Percentiles rank a stretch among this genome's conserved stretches.
Evolutionary conservation across 805 yeast species (phyloP).

Genomic region (Lachancea waltii): DNA sequence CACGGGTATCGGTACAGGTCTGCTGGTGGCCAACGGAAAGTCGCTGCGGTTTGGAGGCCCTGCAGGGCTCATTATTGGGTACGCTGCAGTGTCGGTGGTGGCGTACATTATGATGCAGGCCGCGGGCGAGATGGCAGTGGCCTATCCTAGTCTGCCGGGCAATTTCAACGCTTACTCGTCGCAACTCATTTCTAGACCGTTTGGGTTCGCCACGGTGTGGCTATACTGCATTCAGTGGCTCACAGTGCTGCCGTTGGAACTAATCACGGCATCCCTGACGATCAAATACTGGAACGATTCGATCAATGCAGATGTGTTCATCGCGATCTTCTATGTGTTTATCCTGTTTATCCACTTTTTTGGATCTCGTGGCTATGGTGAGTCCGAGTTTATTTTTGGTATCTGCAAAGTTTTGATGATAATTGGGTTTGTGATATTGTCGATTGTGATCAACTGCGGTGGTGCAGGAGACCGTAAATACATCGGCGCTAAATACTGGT

Average conservation of each 20-base stretch:
- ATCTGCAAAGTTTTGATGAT: constrained; percentile 51
- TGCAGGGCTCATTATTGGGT: constrained; percentile 51
- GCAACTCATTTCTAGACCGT: constrained; percentile 49
- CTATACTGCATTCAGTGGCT: constrained; percentile 49
- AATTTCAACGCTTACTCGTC: constrained; percentile 55
- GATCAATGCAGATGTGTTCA: constrained; percentile 42
- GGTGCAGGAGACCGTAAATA: constrained; percentile 50
- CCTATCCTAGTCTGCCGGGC: constrained; percentile 54
- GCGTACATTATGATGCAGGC: constrained; percentile 55
- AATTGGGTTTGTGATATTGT: constrained; percentile 50
- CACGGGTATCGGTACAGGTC: constrained; percentile 69
- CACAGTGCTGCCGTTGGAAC: constrained; percentile 44
- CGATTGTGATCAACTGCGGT: constrained; percentile 51
- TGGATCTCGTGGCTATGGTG: constrained; percentile 62
- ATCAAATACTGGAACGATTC: constrained; percentile 45
- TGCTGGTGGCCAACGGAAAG: constrained; percentile 63
- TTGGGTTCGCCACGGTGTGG: constrained; percentile 59
- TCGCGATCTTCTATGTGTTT: constrained; percentile 43
- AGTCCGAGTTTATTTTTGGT: constrained; percentile 56
- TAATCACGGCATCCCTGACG: constrained; percentile 48
- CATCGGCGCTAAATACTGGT: constrained; percentile 57
- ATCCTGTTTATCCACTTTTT: constrained; percentile 43
- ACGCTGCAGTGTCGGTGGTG: constrained; percentile 47
- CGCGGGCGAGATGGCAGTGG: constrained; percentile 52
- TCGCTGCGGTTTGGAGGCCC: constrained; percentile 62